Percentiles rank a stretch among this genome's conserved stretches.
phyloP scores from a whole-genome alignment of 768 basidiomycete genomes.

The Paxillus involutus region DNA sequence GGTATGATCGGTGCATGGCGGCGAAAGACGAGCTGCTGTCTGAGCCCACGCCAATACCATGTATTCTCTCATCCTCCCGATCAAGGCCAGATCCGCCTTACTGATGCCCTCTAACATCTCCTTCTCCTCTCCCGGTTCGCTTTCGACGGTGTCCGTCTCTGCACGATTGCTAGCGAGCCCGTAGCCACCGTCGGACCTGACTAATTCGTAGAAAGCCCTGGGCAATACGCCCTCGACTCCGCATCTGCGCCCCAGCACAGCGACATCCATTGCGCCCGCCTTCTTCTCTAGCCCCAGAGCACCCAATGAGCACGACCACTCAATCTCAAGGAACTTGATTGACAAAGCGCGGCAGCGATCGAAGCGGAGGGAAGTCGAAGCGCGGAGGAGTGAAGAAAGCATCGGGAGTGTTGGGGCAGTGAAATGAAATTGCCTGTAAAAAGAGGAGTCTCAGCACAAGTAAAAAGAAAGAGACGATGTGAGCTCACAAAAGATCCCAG shows the following conservation, averaged over 20 bases:
- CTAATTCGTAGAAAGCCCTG: constrained; percentile 41
- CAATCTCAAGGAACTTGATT: constrained; percentile 25
- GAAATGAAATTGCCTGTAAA: constrained; percentile 23
- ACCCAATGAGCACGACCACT: constrained; percentile 30
- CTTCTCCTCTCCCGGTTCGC: neutral
- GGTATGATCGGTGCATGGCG: neutral
- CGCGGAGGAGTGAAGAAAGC: constrained; percentile 36
- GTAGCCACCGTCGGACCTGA: constrained; percentile 16
- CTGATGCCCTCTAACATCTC: neutral
- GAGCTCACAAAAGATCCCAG: neutral
- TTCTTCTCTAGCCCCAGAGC: constrained; percentile 8
- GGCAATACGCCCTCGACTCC: constrained; percentile 31
- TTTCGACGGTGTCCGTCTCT: constrained; percentile 9
- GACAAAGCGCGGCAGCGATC: constrained; percentile 28
- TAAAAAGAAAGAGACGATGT: neutral
- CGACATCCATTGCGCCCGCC: constrained; percentile 29
- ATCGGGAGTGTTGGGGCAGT: constrained; percentile 26
- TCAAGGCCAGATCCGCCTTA: neutral
- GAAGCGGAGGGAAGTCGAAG: constrained; percentile 35
- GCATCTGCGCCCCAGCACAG: constrained; percentile 31
- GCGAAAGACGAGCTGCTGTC: constrained; percentile 1
- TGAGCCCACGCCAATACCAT: constrained; percentile 19
- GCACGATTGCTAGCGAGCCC: constrained; percentile 25
- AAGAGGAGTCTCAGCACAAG: neutral
- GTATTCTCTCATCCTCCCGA: constrained; percentile 20